Evolutionary conservation across 2,329 filamentous ascomycete genomes (phyloP).

Genomic region (Penicillium janthinellum): DNA sequence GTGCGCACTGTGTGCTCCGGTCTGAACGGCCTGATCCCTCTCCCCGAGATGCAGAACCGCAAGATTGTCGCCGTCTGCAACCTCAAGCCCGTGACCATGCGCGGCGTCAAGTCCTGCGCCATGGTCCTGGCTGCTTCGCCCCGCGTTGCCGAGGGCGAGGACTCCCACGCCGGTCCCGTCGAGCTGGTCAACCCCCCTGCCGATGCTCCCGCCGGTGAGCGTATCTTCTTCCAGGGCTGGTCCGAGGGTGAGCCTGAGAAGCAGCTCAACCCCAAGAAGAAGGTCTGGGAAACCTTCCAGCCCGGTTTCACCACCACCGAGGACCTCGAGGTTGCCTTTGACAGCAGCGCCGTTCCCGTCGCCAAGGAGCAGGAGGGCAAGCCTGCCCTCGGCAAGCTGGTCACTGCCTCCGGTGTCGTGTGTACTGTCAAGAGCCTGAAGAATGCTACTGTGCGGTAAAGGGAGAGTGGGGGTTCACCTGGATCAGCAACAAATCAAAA

Average conservation of each 20-base stretch:
- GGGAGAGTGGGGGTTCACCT: not conserved
- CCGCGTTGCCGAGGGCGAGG: conserved; percentile 76
- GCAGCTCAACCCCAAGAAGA: conserved; percentile 98
- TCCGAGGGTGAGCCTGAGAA: conserved; percentile 83
- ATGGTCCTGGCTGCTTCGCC: conserved; percentile 97
- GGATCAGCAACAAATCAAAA: not conserved
- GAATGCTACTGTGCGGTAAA: conserved; percentile 78
- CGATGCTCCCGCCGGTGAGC: conserved; percentile 77
- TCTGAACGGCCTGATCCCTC: conserved; percentile 85
- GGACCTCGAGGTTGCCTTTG: conserved; percentile 79
- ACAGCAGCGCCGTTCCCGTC: conserved; percentile 74
- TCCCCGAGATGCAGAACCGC: conserved; percentile 95
- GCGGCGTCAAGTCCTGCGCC: conserved; percentile 75
- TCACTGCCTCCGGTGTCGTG: conserved; percentile 73
- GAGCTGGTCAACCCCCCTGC: conserved; percentile 86
- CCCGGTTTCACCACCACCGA: conserved; percentile 92
- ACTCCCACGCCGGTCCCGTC: conserved; percentile 83
- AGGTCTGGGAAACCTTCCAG: conserved; percentile 97
- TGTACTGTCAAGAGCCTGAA: conserved; percentile 83
- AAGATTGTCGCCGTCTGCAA: conserved; percentile 97
- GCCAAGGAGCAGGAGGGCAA: conserved; percentile 66
- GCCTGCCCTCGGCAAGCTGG: conserved; percentile 62
- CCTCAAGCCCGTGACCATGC: conserved; percentile 99
- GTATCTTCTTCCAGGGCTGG: conserved; percentile 93
- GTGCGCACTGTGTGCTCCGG: conserved; percentile 97